Percentiles rank a stretch among this genome's conserved stretches.
phyloP scores from a whole-genome alignment of 768 basidiomycete genomes.

The Boletus edulis region DNA sequence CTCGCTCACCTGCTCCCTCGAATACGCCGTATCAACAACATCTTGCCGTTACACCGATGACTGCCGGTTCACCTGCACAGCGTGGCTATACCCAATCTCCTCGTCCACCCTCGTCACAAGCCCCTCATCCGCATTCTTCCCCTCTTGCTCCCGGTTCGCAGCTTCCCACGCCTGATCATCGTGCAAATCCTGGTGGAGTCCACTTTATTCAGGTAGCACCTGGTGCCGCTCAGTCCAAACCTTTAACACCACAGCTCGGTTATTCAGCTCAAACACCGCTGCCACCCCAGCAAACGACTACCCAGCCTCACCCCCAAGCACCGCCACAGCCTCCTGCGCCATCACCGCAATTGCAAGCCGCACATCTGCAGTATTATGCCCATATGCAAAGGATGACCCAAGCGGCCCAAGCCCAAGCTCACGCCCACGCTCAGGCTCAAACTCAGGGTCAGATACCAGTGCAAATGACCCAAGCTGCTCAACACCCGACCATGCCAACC shows the following conservation, averaged over 20 bases:
- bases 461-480: constrained; percentile 25
- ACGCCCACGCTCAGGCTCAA: constrained; percentile 17
- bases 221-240: constrained; percentile 23
- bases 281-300: constrained; percentile 18
- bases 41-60: constrained; percentile 16
- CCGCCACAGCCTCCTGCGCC: constrained; percentile 21
- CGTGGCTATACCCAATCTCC: constrained; percentile 36
- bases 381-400: constrained; percentile 21
- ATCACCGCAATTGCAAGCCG: constrained; percentile 20
- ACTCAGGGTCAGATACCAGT: constrained; percentile 23
- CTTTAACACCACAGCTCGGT: constrained; percentile 28
- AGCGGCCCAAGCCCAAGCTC: constrained; percentile 23
- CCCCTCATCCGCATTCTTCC: constrained; percentile 29
- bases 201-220: constrained; percentile 30
- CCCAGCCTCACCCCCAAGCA: constrained; percentile 25
- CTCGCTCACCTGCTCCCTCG: constrained; percentile 25
- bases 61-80: constrained; percentile 29
- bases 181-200: constrained; percentile 17
- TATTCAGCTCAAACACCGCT: constrained; percentile 20
- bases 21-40: constrained; percentile 24
- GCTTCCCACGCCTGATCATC: constrained; percentile 25
- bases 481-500: constrained; percentile 23
- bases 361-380: constrained; percentile 19
- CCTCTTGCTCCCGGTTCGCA: constrained; percentile 30
- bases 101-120: constrained; percentile 32